phyloP scores from a whole-genome alignment of 2,329 filamentous ascomycete species.

The Acephala macrosclerotiorum region DNA sequence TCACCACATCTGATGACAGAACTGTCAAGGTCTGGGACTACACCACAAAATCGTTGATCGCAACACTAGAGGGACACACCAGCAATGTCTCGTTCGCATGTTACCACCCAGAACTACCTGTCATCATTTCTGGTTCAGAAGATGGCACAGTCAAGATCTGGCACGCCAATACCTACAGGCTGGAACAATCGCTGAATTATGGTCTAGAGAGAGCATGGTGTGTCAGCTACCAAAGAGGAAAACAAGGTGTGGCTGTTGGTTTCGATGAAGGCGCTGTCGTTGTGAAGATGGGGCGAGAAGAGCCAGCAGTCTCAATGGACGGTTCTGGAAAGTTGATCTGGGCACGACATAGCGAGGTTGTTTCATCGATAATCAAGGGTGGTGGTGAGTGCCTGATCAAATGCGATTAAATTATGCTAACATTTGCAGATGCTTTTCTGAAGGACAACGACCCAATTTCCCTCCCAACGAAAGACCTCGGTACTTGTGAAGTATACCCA shows the following conservation, averaged over 20 bases:
- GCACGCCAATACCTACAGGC: constrained; percentile 96
- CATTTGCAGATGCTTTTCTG: constrained; percentile 69
- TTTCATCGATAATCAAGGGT: constrained; percentile 94
- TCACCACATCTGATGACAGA: constrained; percentile 95
- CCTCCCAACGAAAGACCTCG: constrained; percentile 91
- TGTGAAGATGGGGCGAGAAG: constrained; percentile 95
- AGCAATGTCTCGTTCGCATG: constrained; percentile 98
- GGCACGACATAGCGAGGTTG: constrained; percentile 93
- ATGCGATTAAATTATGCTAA: constrained; percentile 38
- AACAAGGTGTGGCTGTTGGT: constrained; percentile 92
- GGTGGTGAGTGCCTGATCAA: constrained; percentile 58
- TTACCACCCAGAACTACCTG: constrained; percentile 94
- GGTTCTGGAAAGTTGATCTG: constrained; percentile 94
- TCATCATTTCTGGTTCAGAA: constrained; percentile 97
- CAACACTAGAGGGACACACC: constrained; percentile 94
- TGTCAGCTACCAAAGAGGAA: constrained; percentile 92
- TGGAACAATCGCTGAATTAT: constrained; percentile 96
- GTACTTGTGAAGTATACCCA: constrained; percentile 95
- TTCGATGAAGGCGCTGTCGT: constrained; percentile 98
- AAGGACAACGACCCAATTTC: constrained; percentile 91
- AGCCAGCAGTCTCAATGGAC: constrained; percentile 98
- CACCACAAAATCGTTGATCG: constrained; percentile 96
- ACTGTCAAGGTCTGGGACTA: constrained; percentile 99
- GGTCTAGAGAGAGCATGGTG: constrained; percentile 97
- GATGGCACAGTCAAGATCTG: constrained; percentile 98